Base-by-base conservation (phyloP, 129 eudicot genomes). In the sunflower (Helianthus annuus) region DNA sequence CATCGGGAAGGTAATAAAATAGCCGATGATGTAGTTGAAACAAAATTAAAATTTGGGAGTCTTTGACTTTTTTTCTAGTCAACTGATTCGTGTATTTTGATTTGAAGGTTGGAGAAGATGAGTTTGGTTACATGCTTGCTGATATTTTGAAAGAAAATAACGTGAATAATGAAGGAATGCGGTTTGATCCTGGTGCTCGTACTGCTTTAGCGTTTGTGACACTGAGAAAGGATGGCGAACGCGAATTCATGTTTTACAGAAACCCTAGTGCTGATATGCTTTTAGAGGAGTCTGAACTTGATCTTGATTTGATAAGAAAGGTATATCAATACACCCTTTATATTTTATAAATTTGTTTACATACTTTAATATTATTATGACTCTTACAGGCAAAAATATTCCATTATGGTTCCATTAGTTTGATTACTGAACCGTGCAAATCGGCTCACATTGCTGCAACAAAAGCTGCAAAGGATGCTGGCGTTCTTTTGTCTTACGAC, bases 261-360 rank as follows among this genome's bases (percentile, higher is more conserved):
- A 94, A 94, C 73, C 98, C 97, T 45, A 94, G 98, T 81, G 98
- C 97, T 51, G 98, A 90, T 81, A 94, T 90, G 97, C 88, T 94
- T 59, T 89, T 90, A 64, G 76, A 84, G 68, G 97, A 85, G 77
- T 64, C 82, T 54, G 96, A 94, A 80, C 97, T 94, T 66, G 93
- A 90, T 77, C 58, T 89, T 34, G 93, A 86, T 60, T 78, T 94
- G 46, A 94, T 94, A 51, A 83, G 55, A 82, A 90, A 90, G 97
- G 98, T 90, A 78, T 45, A 45, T n/a, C 5, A 45, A 62, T 29
- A 61, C 48, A 32, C 0, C 48, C 68, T 36, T 63, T 2, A 63
- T 38, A 19, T 34, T 29, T 36, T 6, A 51, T 51, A 24, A 55
- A 22, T 39, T 32, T 8, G 53, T 70, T 54, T 60, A 29, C 17